phyloP scores from a whole-genome alignment of 768 basidiomycete genomes.

The Boletellus ananas region DNA sequence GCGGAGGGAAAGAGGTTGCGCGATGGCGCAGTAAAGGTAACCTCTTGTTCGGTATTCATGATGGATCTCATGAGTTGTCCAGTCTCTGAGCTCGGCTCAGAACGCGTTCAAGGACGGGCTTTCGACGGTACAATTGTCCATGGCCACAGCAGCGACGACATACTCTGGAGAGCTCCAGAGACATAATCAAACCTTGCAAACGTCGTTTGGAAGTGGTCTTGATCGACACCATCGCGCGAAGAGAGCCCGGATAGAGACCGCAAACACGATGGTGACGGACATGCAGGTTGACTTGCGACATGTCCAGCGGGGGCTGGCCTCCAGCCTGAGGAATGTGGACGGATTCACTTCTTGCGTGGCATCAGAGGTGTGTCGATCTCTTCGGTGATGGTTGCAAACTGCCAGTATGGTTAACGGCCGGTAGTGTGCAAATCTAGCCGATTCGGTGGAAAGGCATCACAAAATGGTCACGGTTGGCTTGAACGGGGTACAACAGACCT shows the following conservation, averaged over 20 bases:
- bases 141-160: constrained; percentile 44
- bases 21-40: constrained; percentile 60
- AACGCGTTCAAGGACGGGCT: constrained; percentile 41
- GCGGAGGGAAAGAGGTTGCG: constrained; percentile 51
- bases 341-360: constrained; percentile 39
- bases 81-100: constrained; percentile 43
- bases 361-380: constrained; percentile 45
- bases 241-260: constrained; percentile 61
- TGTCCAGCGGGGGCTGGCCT: constrained; percentile 48
- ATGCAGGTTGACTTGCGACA: constrained; percentile 50
- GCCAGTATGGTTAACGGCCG: background rate
- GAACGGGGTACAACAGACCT: constrained; percentile 45
- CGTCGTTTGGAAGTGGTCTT: constrained; percentile 51
- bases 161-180: constrained; percentile 53
- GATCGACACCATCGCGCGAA: constrained; percentile 62
- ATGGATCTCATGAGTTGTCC: constrained; percentile 11
- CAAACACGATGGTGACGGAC: constrained; percentile 44
- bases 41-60: background rate
- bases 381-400: too few relatives aligned
- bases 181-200: constrained; percentile 42
- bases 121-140: constrained; percentile 40
- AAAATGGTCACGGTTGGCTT: constrained; percentile 42
- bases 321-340: constrained; percentile 48
- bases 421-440: constrained; percentile 42
- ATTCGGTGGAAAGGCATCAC: constrained; percentile 43